These are phyloP conservation scores for Pichia occidentalis DNA, from an alignment of 805 yeast species.

Conservation along the genomic window DNA sequence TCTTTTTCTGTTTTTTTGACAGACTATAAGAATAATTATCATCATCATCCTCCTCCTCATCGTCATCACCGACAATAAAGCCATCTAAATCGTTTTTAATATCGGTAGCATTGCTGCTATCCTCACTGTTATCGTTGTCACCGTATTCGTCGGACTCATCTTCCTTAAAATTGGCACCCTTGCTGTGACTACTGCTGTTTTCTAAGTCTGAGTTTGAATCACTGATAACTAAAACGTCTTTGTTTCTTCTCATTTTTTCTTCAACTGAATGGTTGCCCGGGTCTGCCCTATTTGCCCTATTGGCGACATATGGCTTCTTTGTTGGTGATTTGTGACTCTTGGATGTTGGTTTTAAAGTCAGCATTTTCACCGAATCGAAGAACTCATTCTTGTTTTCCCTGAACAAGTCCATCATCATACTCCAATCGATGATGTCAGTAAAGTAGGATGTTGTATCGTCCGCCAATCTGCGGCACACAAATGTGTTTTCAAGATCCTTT, in stretches of 20 bases:
- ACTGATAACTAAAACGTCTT: too few species aligned
- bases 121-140: constrained; percentile 5
- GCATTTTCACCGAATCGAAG: constrained; percentile 26
- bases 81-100: constrained; percentile 15
- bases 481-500: constrained; percentile 25
- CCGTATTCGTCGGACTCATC: neutral
- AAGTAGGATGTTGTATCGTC: constrained; percentile 32
- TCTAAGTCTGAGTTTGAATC: too few species aligned
- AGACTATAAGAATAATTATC: too few species aligned
- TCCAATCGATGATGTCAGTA: constrained; percentile 36
- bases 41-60: constrained; percentile 6
- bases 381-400: constrained; percentile 27
- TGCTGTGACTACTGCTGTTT: too few species aligned
- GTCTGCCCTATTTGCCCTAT: constrained; percentile 8
- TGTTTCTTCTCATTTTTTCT: too few species aligned
- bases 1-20: neutral
- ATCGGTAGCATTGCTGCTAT: constrained; percentile 17
- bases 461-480: constrained; percentile 38
- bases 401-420: constrained; percentile 26
- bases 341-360: constrained; percentile 26
- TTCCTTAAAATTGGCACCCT: too few species aligned
- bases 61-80: constrained; percentile 8
- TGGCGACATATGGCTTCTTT: too few species aligned
- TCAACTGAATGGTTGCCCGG: neutral
- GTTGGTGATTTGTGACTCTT: constrained; percentile 14